These are phyloP conservation scores for Exophiala alcalophila DNA, from an alignment of 2,329 filamentous ascomycete genomes.

Conservation along the genomic window DNA sequence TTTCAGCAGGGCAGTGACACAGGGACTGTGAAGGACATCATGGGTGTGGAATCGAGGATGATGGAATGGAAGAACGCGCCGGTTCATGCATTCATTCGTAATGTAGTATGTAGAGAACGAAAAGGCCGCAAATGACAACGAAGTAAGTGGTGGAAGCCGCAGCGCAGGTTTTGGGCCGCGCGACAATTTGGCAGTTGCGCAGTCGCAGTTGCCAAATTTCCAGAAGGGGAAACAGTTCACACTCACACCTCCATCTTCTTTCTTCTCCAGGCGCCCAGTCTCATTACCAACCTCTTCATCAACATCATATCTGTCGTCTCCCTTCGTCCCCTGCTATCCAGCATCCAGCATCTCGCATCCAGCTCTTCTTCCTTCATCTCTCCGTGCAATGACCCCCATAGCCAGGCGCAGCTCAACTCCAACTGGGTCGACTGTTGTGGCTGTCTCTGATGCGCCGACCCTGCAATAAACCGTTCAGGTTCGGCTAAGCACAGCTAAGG, in stretches of 20 bases:
- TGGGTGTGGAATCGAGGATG: background rate
- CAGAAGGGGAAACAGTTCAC: slow-evolving; percentile 9
- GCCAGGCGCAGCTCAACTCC: background rate
- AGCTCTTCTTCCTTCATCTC: no score
- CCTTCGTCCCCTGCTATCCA: background rate
- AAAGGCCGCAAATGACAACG: slow-evolving; percentile 7
- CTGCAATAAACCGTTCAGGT: background rate
- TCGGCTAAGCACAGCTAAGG: background rate
- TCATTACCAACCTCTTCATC: no score
- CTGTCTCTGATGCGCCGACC: background rate
- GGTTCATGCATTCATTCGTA: no score
- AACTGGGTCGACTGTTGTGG: no score
- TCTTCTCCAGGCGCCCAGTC: background rate
- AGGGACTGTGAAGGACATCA: background rate
- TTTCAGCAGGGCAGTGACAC: background rate
- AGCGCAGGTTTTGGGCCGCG: background rate
- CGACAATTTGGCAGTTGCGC: background rate
- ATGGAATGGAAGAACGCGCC: slow-evolving; percentile 4
- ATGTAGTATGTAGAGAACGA: no score
- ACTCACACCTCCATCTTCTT: background rate
- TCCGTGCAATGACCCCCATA: no score
- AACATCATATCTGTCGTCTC: background rate
- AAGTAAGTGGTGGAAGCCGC: background rate
- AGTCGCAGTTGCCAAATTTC: no score
- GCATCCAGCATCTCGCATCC: no score